These are phyloP conservation scores for Pleurostoma richardsiae DNA, from an alignment of 2,329 filamentous ascomycete genomes.

Conservation along the genomic window DNA sequence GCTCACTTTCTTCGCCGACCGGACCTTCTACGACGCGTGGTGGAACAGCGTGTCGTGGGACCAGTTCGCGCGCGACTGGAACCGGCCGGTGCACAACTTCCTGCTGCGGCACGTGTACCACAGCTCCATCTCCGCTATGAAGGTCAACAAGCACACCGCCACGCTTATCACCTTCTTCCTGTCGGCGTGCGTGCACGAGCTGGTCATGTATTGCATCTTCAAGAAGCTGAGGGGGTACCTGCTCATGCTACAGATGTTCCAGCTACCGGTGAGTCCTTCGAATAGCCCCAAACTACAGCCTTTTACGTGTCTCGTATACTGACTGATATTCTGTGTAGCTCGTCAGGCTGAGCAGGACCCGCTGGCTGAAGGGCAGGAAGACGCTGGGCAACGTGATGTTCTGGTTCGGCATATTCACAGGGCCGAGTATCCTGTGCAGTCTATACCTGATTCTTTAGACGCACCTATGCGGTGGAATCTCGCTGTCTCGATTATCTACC, in stretches of 20 bases:
- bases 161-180: slow-evolving; percentile 73
- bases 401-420: slow-evolving; percentile 74
- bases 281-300: neutral
- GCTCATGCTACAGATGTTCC: slow-evolving; percentile 67
- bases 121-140: slow-evolving; percentile 67
- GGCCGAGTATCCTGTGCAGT: slow-evolving; percentile 62
- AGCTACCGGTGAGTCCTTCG: slow-evolving; percentile 51
- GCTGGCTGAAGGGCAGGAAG: slow-evolving; percentile 56
- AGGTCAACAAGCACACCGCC: slow-evolving; percentile 63
- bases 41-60: slow-evolving; percentile 66
- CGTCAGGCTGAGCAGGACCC: slow-evolving; percentile 61
- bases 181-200: slow-evolving; percentile 66
- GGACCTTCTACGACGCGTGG: slow-evolving; percentile 65
- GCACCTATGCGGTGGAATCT: neutral
- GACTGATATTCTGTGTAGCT: slow-evolving; percentile 30
- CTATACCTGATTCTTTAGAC: slow-evolving; percentile 51
- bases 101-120: slow-evolving; percentile 76
- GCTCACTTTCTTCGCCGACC: slow-evolving; percentile 70
- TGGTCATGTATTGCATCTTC: slow-evolving; percentile 78
- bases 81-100: slow-evolving; percentile 73
- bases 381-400: slow-evolving; percentile 70
- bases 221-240: slow-evolving; percentile 72
- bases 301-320: neutral
- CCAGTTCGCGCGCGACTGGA: slow-evolving; percentile 78
- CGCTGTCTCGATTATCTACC: no score